Conservation (phyloP, 257 asterid genomes). For the Anisodus acutangulus region DNA sequence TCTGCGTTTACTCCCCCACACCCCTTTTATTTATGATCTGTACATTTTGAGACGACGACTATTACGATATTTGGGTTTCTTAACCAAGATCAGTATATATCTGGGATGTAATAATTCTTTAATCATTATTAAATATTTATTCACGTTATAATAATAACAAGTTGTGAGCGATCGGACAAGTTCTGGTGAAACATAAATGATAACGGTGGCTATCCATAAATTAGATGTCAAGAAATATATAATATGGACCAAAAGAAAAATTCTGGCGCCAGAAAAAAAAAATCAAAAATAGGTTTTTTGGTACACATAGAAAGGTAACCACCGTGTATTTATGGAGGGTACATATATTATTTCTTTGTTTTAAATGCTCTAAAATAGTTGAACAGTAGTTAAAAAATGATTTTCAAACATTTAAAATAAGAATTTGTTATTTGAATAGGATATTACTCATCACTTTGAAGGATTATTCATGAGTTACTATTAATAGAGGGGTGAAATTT, state of each 20-base stretch:
- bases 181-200: neutral
- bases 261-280: neutral
- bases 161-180: neutral
- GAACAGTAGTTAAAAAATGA: neutral
- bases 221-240: no score
- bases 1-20: neutral
- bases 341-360: neutral
- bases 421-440: neutral
- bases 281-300: neutral
- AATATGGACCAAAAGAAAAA: no score
- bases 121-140: neutral
- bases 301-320: neutral
- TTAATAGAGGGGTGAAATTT: no score
- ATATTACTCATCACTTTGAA: no score
- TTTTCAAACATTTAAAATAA: neutral
- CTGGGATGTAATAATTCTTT: neutral
- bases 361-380: neutral
- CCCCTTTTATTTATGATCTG: neutral
- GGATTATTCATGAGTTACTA: neutral
- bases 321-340: neutral
- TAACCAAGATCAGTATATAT: neutral
- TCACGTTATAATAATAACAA: neutral
- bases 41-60: neutral
- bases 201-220: neutral
- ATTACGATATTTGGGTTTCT: constrained; percentile 1